Percentiles rank a stretch among this genome's conserved stretches.
These are phyloP conservation scores for Diutina ranongensis DNA, from an alignment of 1,139 yeast genomes.

Conservation along the genomic window DNA sequence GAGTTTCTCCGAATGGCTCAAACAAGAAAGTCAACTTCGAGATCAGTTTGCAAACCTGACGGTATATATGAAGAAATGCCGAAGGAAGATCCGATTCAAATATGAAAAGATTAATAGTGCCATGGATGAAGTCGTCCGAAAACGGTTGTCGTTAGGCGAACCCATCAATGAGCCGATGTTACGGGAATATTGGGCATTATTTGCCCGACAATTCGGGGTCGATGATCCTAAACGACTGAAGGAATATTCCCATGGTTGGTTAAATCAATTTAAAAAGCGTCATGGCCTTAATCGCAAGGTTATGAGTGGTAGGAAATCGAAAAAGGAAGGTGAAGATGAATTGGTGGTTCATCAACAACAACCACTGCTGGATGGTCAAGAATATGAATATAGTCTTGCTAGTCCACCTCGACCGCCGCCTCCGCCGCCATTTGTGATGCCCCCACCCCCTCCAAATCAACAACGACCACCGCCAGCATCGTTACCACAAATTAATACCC, in stretches of 20 bases:
- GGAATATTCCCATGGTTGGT: constrained; percentile 51
- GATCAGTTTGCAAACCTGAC: constrained; percentile 28
- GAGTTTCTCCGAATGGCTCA: constrained; percentile 49
- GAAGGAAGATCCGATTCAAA: constrained; percentile 40
- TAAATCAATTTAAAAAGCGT: constrained; percentile 45
- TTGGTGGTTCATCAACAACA: neutral
- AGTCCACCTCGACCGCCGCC: constrained; percentile 4
- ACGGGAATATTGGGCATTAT: constrained; percentile 44
- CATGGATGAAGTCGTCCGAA: constrained; percentile 42
- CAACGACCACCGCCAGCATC: neutral
- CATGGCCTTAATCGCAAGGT: constrained; percentile 28
- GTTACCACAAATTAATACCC: neutral
- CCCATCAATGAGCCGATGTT: constrained; percentile 44
- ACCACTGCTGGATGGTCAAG: neutral
- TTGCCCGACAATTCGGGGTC: constrained; percentile 46
- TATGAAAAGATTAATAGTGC: constrained; percentile 47
- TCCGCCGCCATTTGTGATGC: constrained; percentile 8
- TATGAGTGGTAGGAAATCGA: neutral
- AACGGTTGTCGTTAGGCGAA: constrained; percentile 29
- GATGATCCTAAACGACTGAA: constrained; percentile 46
- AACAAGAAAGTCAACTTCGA: constrained; percentile 38
- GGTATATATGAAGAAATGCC: constrained; percentile 24
- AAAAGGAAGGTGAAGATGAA: neutral
- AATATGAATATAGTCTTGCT: neutral
- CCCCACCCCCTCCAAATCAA: constrained; percentile 5